Conservation (phyloP, 1,284 basidiomycete genomes). For the Puccinia hordei region DNA sequence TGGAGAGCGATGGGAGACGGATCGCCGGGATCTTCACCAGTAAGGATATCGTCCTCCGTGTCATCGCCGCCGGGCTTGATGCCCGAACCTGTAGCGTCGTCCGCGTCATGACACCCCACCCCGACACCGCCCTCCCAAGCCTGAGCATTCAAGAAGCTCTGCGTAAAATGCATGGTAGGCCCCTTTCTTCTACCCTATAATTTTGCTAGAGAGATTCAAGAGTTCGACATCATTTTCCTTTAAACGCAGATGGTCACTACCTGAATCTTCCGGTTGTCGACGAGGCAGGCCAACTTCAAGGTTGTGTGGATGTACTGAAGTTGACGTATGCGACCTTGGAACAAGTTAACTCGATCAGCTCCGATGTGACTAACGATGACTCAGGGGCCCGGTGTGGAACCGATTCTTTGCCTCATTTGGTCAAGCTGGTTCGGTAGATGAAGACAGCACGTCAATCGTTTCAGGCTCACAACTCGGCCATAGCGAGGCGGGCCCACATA, state of each 20-base stretch:
- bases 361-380: slow-evolving; percentile 66
- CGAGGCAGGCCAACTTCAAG: slow-evolving; percentile 78
- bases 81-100: slow-evolving; percentile 91
- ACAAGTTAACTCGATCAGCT: slow-evolving; percentile 85
- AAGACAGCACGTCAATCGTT: slow-evolving; percentile 19
- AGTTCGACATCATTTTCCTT: not conserved
- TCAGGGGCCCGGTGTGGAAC: slow-evolving; percentile 96
- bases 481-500: slow-evolving; percentile 47
- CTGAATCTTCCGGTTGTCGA: slow-evolving; percentile 97
- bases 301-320: slow-evolving; percentile 97
- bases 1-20: slow-evolving; percentile 70
- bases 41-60: slow-evolving; percentile 95
- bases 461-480: slow-evolving; percentile 32
- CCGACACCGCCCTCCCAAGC: slow-evolving; percentile 88
- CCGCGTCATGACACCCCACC: slow-evolving; percentile 98
- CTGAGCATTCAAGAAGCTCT: slow-evolving; percentile 93
- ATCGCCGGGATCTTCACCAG: slow-evolving; percentile 99
- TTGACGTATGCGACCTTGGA: slow-evolving; percentile 98
- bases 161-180: slow-evolving; percentile 95
- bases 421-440: slow-evolving; percentile 51
- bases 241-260: slow-evolving; percentile 80
- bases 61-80: slow-evolving; percentile 97
- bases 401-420: slow-evolving; percentile 74
- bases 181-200: slow-evolving; percentile 56
- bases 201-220: no score